Evolutionary conservation across 2,329 filamentous ascomycete genomes (phyloP), one percentile per base, ranked within the genome.

Genomic region (Cylindrodendrum hubeiense): DNA sequence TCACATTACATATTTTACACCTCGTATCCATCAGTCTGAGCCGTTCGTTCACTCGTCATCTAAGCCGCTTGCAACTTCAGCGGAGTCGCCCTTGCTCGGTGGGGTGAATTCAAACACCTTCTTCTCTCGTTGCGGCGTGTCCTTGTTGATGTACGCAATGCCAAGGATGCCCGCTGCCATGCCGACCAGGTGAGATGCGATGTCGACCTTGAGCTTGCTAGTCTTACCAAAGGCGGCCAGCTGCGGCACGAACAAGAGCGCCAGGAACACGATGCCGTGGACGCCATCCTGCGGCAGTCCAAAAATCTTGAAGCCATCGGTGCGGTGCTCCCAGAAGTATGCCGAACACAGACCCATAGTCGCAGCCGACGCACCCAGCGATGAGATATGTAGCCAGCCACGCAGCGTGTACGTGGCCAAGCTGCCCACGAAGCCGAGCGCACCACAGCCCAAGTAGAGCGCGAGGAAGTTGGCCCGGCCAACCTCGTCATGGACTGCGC

Each of bases 391-490:
- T 52, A 89, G 73, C 71, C 81, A 78, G 15, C 82, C 79, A 53
- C 81, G 75, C 57, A 86, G 75, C 50, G 86, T 84, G 62, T 86
- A 82, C 50, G 79, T 78, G 28, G 80, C 72, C 63, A 94, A 80
- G 47, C 87, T 89, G n/a, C 83, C 80, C 65, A 90, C 84, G 64
- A 87, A 89, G 9, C 87, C 89, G 2, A 89, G 46, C 2, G 84
- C 82, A 56, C 90, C 91, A 7, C 85, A 84, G 8, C 84, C 80
- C 33, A 91, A 68, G 77, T 91, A 93, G 33, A 93, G 79, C n/a
- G 90, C 86, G 21, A 94, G 79, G 79, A 94, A 93, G 60, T 87
- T 84, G 15, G 86, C 90, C 12, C 91, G 85, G 12, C 90, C 91
- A 26, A 93, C 80, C 70, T 93, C 90, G 66, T 93, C 89, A 78